These are phyloP conservation scores for Colletotrichum incanum DNA, from an alignment of 2,329 filamentous ascomycete species.

Conservation along the genomic window DNA sequence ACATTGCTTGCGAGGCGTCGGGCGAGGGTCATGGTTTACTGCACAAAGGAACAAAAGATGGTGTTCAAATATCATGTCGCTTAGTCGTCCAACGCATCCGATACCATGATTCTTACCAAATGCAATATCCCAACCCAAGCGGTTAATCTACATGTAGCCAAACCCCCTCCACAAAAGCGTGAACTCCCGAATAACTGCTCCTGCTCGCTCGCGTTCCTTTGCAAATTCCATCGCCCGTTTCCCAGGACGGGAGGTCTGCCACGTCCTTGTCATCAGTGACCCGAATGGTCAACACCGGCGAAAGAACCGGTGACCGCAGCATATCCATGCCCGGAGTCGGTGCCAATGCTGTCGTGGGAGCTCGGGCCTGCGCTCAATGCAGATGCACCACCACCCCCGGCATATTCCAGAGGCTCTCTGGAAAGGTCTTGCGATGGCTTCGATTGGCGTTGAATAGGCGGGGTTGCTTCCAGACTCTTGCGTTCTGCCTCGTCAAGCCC, in stretches of 20 bases:
- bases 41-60: background rate
- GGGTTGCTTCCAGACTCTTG: background rate
- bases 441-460: background rate
- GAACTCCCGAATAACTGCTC: background rate
- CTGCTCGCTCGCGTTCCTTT: background rate
- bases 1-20: no score
- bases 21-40: background rate
- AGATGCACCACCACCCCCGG: background rate
- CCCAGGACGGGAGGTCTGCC: no score
- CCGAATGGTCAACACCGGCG: background rate
- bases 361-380: background rate
- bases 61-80: background rate
- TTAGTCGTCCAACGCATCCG: background rate
- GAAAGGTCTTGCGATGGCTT: background rate
- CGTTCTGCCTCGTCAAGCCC: background rate
- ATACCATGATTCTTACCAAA: background rate
- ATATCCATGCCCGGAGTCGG: conserved; percentile 2
- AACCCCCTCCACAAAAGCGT: background rate
- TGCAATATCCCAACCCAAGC: background rate
- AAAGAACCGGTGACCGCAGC: background rate
- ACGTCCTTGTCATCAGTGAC: background rate
- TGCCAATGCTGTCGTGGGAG: background rate
- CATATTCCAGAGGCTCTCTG: background rate
- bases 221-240: background rate
- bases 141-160: background rate